Evolutionary conservation across 139 green algal species (phyloP).

Genomic region (Tetratostichococcus sp.): DNA sequence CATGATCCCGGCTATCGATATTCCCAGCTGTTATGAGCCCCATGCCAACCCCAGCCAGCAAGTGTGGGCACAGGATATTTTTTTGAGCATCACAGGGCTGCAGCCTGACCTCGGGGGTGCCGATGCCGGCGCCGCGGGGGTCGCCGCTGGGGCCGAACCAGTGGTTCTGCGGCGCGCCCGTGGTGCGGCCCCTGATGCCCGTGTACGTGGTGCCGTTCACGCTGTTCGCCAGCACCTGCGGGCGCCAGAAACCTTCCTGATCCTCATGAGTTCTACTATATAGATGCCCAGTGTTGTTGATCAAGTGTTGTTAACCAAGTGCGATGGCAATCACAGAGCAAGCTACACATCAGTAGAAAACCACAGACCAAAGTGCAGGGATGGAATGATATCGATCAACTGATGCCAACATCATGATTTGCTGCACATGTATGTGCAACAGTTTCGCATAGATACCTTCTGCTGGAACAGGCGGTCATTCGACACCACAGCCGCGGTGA

Average conservation of each 20-base stretch:
- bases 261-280: too few species aligned
- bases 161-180: slow-evolving; percentile 96
- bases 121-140: slow-evolving; percentile 90
- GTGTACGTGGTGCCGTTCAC: slow-evolving; percentile 98
- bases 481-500: slow-evolving; percentile 84
- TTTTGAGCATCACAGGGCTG: too few species aligned
- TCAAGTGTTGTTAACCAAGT: too few species aligned
- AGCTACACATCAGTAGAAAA: too few species aligned
- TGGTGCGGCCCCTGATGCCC: slow-evolving; percentile 84
- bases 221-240: slow-evolving; percentile 82
- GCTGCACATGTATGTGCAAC: too few species aligned
- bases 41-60: neutral
- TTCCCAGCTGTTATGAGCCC: too few species aligned
- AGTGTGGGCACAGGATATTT: neutral
- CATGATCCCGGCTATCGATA: too few species aligned
- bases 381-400: too few species aligned
- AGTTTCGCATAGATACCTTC: slow-evolving; percentile 9
- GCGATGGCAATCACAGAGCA: too few species aligned
- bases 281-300: too few species aligned
- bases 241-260: slow-evolving; percentile 8
- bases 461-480: slow-evolving; percentile 52
- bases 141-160: slow-evolving; percentile 97
- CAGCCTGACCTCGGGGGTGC: slow-evolving; percentile 90
- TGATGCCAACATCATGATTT: too few species aligned
- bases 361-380: too few species aligned